Evolutionary conservation across 208 protist species (phyloP), one percentile per base, ranked within the genome.

Genomic region (Crithidia brevicula): DNA sequence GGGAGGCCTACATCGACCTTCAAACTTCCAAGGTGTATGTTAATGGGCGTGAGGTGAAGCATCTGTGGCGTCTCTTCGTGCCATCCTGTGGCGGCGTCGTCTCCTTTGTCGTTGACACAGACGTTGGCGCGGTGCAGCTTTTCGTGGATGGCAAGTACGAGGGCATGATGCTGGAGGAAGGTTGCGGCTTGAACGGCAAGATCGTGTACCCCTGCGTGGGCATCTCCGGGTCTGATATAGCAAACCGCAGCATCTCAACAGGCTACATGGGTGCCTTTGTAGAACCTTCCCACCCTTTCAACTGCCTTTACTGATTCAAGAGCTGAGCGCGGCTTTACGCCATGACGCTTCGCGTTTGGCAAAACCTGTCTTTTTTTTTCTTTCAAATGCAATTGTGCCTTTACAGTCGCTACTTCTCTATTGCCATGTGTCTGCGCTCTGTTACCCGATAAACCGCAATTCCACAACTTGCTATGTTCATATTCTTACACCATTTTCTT

Each of bases 61-160:
- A 82, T 3, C 67, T 97, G 33, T 97, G 89, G 86, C 77, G 88
- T 9, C 59, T 89, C 4, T 88, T 95, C 58, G 75, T 92, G 45
- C 70, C 86, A 15, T 51, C 74, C 23, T 82, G 78, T 56, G 92
- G 92, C 15, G 87, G 74, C 10, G 56, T 85, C 22, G 79, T 90
- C 56, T 81, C 80, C 10, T 97, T 94, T 63, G 73, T 95, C 36
- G 84, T 94, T n/a, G 82, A 97, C 74, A 97, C 85, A 18, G 60
- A 95, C 60, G 67, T 71, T 18, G 92, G 92, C 25, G 71, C 83
- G 8, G 85, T 95, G 53, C 86, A 93, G 69, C 68, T 97, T 20
- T 97, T 89, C 57, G 79, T 94, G 22, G 82, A 94, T 65, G 71
- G 75, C 59, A 76, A 85, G 56, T 97, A 94, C 67, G 74, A 74